phyloP scores from a whole-genome alignment of 1,284 basidiomycete species.

The Schizophyllum amplum region DNA sequence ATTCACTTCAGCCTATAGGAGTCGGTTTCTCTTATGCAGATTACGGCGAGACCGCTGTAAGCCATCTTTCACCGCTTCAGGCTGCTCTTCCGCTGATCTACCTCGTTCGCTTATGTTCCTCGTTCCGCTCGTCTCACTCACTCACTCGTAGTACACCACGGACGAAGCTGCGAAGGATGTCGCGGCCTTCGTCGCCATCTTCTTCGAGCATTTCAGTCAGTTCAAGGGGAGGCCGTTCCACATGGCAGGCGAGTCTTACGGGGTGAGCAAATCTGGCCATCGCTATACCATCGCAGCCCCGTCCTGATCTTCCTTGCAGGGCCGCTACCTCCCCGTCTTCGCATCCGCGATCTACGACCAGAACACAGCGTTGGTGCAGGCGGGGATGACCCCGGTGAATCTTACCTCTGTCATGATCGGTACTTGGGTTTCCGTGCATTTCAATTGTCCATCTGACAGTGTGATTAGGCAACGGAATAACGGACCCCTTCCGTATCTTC shows the following conservation, averaged over 20 bases:
- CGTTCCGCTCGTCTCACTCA: not conserved
- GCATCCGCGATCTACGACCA: constrained; percentile 76
- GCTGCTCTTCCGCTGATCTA: no score
- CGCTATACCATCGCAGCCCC: not conserved
- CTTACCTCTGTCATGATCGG: constrained; percentile 80
- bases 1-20: constrained; percentile 31
- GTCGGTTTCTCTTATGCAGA: constrained; percentile 73
- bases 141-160: constrained; percentile 35
- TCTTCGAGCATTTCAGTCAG: constrained; percentile 64
- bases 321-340: constrained; percentile 80
- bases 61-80: constrained; percentile 15
- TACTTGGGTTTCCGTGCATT: no score
- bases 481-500: constrained; percentile 34
- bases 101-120: no score
- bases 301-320: constrained; percentile 34
- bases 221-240: constrained; percentile 64
- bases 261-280: constrained; percentile 27
- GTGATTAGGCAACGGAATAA: constrained; percentile 42
- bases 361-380: constrained; percentile 51
- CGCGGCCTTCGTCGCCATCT: constrained; percentile 60
- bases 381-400: constrained; percentile 67
- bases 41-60: constrained; percentile 53
- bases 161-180: constrained; percentile 66
- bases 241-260: constrained; percentile 69
- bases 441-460: not conserved